These are phyloP conservation scores for Zygotorulaspora chibaensis DNA, from an alignment of 805 yeast species.

Conservation along the genomic window DNA sequence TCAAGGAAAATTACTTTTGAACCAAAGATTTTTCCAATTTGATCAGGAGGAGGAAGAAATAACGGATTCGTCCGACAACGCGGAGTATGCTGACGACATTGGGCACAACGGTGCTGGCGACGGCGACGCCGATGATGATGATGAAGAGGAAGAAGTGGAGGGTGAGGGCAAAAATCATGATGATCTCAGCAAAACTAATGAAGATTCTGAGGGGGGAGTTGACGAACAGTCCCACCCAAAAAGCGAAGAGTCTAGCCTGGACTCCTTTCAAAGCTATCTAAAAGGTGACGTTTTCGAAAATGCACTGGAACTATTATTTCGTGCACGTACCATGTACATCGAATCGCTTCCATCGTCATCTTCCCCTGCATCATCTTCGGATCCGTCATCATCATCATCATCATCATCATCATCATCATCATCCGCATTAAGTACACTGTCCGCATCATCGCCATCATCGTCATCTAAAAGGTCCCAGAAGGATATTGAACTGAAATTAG, in stretches of 20 bases:
- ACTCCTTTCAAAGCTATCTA: constrained; percentile 11
- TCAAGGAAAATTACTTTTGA: constrained; percentile 40
- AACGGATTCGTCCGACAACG: constrained; percentile 3
- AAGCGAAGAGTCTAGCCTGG: neutral
- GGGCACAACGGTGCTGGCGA: constrained; percentile 3
- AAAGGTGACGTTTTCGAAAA: constrained; percentile 51
- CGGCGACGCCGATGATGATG: constrained; percentile 12
- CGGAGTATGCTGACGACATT: constrained; percentile 10
- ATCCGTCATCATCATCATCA: neutral
- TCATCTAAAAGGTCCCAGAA: neutral
- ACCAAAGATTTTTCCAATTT: constrained; percentile 21
- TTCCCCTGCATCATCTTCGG: constrained; percentile 36
- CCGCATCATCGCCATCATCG: constrained; percentile 1
- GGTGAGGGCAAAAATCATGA: neutral
- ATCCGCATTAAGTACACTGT: neutral
- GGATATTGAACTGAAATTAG: constrained; percentile 41
- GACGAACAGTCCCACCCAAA: neutral
- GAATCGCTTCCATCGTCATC: constrained; percentile 5
- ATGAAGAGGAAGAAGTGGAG: constrained; percentile 8
- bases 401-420: neutral
- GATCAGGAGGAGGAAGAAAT: constrained; percentile 26
- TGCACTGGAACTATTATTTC: constrained; percentile 84
- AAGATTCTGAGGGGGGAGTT: neutral
- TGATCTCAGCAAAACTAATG: neutral
- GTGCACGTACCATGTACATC: constrained; percentile 60